Evolutionary conservation across 2,329 filamentous ascomycete species (phyloP), one percentile per base, ranked within the genome.

Genomic region (Alternaria novae-zelandiae): DNA sequence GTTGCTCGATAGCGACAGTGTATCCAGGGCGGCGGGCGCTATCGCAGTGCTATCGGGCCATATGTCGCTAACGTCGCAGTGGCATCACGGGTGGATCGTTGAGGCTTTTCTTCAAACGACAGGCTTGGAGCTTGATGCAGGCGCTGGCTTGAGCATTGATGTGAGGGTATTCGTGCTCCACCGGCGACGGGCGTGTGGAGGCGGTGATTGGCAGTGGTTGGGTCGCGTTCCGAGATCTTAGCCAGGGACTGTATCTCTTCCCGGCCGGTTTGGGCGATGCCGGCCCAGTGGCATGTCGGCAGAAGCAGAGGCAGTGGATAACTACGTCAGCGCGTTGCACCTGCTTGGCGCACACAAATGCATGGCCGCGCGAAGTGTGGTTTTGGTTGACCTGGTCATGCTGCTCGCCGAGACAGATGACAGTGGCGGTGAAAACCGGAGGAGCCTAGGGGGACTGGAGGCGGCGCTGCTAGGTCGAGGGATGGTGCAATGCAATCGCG

Each of bases 321-420:
- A 56, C 44, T 66, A 72, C 72, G 72, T 74, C 72, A 74, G 69
- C 69, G 69, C 65, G 69, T 70, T 59, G 65, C 57, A 45, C 57
- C 44, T 58, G 53, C 61, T 70, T 61, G 57, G 64, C 63, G 45
- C 62, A 59, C 45, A 30, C 20, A 25, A 23, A 45, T 56, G 57
- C 50, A 44, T 8, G 20, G 23, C 20, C 45, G 46, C 45, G 43
- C 17, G 15, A 44, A 41, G 46, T 49, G 46, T 51, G 17, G 54
- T 54, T 53, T 61, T 56, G 58, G 64, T 56, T 43, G 64, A 45
- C n/a, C 20, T 30, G 55, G 6, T 47, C 46, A 51, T 70, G 67
- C 61, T 62, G 55, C 54, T 60, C 51, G 63, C 60, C 64, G 66
- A 64, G 58, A 46, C 47, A 59, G 49, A 53, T 23, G 46, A 54